phyloP scores from a whole-genome alignment of 2,329 filamentous ascomycete genomes.

The Penicillium sp. region DNA sequence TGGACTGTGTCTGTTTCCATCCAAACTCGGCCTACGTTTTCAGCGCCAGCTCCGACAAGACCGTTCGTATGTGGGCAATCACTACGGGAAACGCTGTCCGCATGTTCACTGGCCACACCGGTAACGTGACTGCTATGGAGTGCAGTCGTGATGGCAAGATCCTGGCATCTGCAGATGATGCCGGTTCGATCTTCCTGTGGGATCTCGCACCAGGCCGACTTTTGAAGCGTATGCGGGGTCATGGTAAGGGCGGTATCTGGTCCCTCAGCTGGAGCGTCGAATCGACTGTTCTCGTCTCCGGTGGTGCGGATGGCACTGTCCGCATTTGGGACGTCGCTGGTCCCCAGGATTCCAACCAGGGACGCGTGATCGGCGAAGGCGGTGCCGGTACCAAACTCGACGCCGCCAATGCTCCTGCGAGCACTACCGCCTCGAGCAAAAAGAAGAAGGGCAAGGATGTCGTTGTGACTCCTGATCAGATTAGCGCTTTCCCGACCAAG shows the following conservation, averaged over 20 bases:
- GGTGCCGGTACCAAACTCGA: slow-evolving; percentile 54
- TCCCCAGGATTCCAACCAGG: slow-evolving; percentile 62
- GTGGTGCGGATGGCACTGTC: slow-evolving; percentile 88
- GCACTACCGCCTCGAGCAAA: slow-evolving; percentile 45
- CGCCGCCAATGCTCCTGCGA: slow-evolving; percentile 54
- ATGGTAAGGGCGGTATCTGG: slow-evolving; percentile 91
- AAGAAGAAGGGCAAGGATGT: slow-evolving; percentile 84
- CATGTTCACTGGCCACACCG: slow-evolving; percentile 87
- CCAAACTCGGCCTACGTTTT: slow-evolving; percentile 93
- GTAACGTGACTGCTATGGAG: slow-evolving; percentile 80
- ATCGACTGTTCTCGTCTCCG: slow-evolving; percentile 85
- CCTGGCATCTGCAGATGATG: slow-evolving; percentile 85
- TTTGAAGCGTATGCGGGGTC: slow-evolving; percentile 90
- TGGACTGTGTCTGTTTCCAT: slow-evolving; percentile 92
- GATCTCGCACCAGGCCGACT: slow-evolving; percentile 82
- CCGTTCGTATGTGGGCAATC: slow-evolving; percentile 97
- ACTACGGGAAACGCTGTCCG: slow-evolving; percentile 82
- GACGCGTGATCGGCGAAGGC: slow-evolving; percentile 54
- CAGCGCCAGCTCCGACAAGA: slow-evolving; percentile 89
- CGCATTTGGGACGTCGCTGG: slow-evolving; percentile 89
- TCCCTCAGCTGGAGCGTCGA: slow-evolving; percentile 92
- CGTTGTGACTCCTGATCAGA: slow-evolving; percentile 87
- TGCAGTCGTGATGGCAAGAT: slow-evolving; percentile 87
- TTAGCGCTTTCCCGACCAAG: slow-evolving; percentile 93
- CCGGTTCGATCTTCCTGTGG: slow-evolving; percentile 92